phyloP scores from a whole-genome alignment of 169 alveolate species.

The Plasmodium ovale region DNA sequence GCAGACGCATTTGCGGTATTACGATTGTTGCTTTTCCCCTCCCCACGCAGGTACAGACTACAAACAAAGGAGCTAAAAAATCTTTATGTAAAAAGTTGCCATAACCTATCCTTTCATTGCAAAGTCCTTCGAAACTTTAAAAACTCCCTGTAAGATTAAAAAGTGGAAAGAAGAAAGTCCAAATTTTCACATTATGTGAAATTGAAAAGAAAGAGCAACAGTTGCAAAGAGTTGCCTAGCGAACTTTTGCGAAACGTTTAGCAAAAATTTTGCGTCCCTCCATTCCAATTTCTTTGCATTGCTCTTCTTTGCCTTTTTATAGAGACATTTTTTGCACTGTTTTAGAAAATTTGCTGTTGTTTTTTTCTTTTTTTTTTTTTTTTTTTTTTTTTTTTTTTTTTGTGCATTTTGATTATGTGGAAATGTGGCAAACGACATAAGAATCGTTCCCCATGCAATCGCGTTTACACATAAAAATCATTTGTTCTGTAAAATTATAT shows the following conservation, averaged over 20 bases:
- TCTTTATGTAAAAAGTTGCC: slow-evolving; percentile 18
- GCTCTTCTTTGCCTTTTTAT: slow-evolving; percentile 4
- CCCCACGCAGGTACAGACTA: slow-evolving; percentile 28
- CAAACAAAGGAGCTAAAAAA: slow-evolving; percentile 39
- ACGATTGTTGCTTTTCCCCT: not conserved
- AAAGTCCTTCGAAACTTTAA: slow-evolving; percentile 42
- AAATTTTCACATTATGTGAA: not conserved
- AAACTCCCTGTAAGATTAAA: slow-evolving; percentile 45
- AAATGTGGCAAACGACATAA: no score
- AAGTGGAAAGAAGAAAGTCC: not conserved
- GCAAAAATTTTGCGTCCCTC: no score
- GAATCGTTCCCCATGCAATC: no score
- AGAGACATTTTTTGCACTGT: slow-evolving; percentile 56
- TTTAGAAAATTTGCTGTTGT: slow-evolving; percentile 38
- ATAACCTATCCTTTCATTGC: slow-evolving; percentile 40
- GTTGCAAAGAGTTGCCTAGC: not conserved
- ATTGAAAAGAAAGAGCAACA: not conserved
- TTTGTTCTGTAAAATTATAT: no score
- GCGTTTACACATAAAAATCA: no score
- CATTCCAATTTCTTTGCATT: not conserved
- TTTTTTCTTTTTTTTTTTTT: slow-evolving; percentile 10
- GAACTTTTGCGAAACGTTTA: no score
- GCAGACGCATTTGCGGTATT: no score
- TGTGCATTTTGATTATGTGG: no score
- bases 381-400: not conserved